These are phyloP conservation scores for Plectosphaerella plurivora DNA, from an alignment of 2,329 filamentous ascomycete species.

Conservation along the genomic window DNA sequence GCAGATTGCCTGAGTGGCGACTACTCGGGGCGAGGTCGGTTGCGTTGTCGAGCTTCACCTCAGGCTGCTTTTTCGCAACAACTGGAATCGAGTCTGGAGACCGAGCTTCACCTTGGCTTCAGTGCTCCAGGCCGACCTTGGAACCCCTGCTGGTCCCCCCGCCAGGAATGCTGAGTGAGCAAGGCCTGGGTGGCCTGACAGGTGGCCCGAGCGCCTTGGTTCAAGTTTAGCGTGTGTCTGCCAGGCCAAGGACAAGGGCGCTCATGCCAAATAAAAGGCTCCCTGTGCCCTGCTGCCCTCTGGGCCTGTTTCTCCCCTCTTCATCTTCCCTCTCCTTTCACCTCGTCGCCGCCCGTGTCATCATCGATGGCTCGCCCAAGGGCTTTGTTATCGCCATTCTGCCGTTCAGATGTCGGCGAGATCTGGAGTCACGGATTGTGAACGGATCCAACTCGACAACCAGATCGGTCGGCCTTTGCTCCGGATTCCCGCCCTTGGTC, in stretches of 20 bases:
- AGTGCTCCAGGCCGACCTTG: not conserved
- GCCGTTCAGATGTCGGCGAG: no score
- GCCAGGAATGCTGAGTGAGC: not conserved
- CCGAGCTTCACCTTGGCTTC: not conserved
- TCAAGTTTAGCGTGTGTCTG: not conserved
- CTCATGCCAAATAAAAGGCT: not conserved
- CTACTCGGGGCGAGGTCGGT: not conserved
- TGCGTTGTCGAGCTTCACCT: not conserved
- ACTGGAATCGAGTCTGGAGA: not conserved
- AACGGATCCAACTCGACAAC: no score
- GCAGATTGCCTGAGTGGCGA: not conserved
- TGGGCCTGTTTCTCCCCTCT: not conserved
- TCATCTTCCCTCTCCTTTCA: not conserved
- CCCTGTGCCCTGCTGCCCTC: not conserved
- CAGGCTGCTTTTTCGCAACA: not conserved
- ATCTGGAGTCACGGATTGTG: no score
- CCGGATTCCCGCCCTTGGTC: no score
- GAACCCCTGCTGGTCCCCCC: not conserved
- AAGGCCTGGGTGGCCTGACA: not conserved
- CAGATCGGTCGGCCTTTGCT: no score
- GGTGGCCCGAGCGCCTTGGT: not conserved
- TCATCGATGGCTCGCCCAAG: not conserved
- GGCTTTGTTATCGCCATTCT: no score
- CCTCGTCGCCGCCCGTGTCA: not conserved
- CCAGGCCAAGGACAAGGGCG: not conserved